Evolutionary conservation across 1,284 basidiomycete genomes (phyloP), one percentile per base, ranked within the genome.

Genomic region (Irpex rosettiformis): DNA sequence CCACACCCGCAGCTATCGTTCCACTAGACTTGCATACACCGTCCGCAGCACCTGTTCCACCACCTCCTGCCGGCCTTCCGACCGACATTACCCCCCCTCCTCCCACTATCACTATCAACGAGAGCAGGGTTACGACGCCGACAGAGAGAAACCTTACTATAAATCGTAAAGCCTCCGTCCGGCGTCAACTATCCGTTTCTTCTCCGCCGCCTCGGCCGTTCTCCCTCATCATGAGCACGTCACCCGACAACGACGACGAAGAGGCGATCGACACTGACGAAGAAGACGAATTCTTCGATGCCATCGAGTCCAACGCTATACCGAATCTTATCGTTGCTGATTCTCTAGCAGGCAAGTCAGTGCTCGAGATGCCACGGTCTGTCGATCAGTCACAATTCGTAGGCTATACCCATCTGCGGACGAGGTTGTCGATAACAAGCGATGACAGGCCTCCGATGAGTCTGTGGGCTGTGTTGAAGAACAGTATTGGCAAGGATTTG

Each of bases 201-300:
- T 55, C 55, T 3, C 27, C 61, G 4, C 43, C 54, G 5, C 13
- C 27, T 47, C 61, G 65, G 11, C 59, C 58, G 21, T 58, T 60
- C 28, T 61, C 63, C 1, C 62, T 67, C 37, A 58, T 64, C 37
- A 62, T 64, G 57, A 53, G 60, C 51, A n/a, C 59, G 2, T 54
- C 56, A 5, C 29, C 59, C 1, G 59, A 42, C 6, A 60, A 61
- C 1, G 78, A 78, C 8, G 74, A 75, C 0, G 77, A 80, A 1
- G 79, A 79, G 1, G 75, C 77, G 13, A 70, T 70, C 33, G 88
- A 89, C 49, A 91, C 89, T 1, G 94, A 96, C 64, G 92, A 93
- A 55, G 94, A 96, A 68, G 95, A 98, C 75, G 95, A 98, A 73
- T 98, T 98, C 75, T 98, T 97, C 69, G 96, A 98, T 70, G 95